Evolutionary conservation across 306 rosid genomes (phyloP).

Genomic region (Spatholobus suberectus): DNA sequence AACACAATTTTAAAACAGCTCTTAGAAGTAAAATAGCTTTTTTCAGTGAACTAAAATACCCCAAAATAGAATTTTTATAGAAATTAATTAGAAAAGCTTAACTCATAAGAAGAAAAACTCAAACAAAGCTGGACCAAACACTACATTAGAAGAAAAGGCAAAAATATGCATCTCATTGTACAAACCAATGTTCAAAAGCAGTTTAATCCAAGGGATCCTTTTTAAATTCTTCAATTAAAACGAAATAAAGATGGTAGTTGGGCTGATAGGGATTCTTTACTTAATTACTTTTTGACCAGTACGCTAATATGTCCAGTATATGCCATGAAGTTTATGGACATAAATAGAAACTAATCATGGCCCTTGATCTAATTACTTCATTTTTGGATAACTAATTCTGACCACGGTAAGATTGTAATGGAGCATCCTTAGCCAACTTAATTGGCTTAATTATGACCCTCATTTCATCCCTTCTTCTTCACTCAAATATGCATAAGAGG

Average conservation of each 20-base stretch:
- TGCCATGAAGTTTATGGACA: background rate
- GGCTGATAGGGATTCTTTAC: constrained; percentile 35
- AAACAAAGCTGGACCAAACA: background rate
- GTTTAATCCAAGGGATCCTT: background rate
- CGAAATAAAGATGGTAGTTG: constrained; percentile 24
- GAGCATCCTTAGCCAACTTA: background rate
- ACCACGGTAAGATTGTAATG: background rate
- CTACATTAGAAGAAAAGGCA: background rate
- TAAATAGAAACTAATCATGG: constrained; percentile 11
- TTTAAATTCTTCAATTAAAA: background rate
- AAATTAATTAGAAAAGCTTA: background rate
- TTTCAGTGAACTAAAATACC: background rate
- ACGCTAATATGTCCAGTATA: background rate
- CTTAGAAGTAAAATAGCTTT: background rate
- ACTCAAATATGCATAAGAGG: constrained; percentile 36
- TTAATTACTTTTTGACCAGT: background rate
- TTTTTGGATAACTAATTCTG: background rate
- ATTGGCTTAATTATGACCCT: constrained; percentile 28
- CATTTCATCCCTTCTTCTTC: constrained; percentile 7
- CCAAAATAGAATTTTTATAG: background rate
- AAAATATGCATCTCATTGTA: background rate
- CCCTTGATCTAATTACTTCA: constrained; percentile 27
- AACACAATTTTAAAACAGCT: background rate
- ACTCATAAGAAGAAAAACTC: background rate
- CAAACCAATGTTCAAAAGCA: background rate